Evolutionary conservation across 805 yeast genomes (phyloP), one percentile per base, ranked within the genome.

Genomic region (Dipodascus geniculatus): DNA sequence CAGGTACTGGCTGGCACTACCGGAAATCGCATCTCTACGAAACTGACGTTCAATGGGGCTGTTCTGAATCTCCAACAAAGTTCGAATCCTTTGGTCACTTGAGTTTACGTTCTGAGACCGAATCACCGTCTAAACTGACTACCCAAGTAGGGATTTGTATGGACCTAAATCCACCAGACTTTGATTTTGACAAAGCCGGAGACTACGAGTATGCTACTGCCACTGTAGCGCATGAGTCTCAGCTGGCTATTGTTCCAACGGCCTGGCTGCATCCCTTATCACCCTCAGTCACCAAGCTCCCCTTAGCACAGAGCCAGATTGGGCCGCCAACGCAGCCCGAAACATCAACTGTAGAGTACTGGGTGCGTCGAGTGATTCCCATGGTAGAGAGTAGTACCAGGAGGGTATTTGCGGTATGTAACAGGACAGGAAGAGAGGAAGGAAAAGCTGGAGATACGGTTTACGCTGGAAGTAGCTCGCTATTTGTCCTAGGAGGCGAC

Each of bases 101-200:
- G 8, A 8, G 11, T 8, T 8, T 28, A 28, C 35, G 14, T 8
- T 8, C 11, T 8, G 14, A 28, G 35, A 4, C 17, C 6, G 11
- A 28, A 28, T 17, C 19, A 17, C 9, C 19, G 4, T 17, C 19
- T 17, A n/a, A n/a, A 3, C 49, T 78, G 3, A 74, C 65, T 35
- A 70, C 84, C 1, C 75, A 82, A 33, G 73, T 90, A 53, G 98
- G 96, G 0, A 88, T 90, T 3, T 90, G 98, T 65, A 90, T 90
- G 97, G 98, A 90, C 68, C 67, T 90, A 57, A 89, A 87, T 65
- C 96, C 96, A 0, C 85, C 86, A 65, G 75, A 85, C 64, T 90
- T 90, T 65, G 72, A 78, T 57, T 14, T 17, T 6, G 14, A 14
- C 6, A 47, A 47, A 47, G 88, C 96, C 1, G 72, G 75, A 38